Percentiles rank a stretch among this genome's conserved stretches.
Evolutionary conservation across 306 rosid genomes (phyloP).

Genomic region (Casuarina cunninghamiana): DNA sequence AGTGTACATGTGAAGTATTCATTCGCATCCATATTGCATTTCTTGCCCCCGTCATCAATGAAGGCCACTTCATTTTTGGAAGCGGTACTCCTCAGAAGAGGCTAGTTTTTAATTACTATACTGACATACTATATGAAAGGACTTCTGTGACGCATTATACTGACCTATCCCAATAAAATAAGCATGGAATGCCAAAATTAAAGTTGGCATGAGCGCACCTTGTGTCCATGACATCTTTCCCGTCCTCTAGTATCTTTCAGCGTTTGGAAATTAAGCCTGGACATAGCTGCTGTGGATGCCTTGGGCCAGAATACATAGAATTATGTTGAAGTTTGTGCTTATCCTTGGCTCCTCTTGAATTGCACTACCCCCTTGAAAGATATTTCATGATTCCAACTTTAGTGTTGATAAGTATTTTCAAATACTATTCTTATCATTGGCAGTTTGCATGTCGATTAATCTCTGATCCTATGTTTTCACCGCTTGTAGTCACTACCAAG

Average conservation of each 20-base stretch:
- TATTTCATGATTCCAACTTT: neutral
- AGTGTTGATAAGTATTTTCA: neutral
- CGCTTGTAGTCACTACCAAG: constrained; percentile 42
- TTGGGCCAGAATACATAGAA: neutral
- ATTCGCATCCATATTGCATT: neutral
- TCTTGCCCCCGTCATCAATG: too few relatives aligned
- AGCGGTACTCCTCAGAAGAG: too few relatives aligned
- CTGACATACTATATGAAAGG: neutral
- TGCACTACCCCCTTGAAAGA: neutral
- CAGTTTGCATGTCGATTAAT: too few relatives aligned
- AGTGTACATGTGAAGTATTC: neutral
- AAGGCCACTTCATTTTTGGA: too few relatives aligned
- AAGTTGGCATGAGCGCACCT: neutral
- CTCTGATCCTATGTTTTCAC: neutral
- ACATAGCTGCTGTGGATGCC: neutral
- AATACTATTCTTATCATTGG: neutral
- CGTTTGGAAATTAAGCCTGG: neutral
- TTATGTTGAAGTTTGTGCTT: neutral
- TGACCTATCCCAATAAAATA: neutral
- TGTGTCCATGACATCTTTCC: neutral
- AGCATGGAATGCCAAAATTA: neutral
- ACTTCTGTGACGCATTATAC: neutral
- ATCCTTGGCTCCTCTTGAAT: neutral
- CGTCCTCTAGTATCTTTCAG: neutral
- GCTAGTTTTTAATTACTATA: neutral